Conservation (phyloP, 257 asterid genomes). For the Gentiana straminea region DNA sequence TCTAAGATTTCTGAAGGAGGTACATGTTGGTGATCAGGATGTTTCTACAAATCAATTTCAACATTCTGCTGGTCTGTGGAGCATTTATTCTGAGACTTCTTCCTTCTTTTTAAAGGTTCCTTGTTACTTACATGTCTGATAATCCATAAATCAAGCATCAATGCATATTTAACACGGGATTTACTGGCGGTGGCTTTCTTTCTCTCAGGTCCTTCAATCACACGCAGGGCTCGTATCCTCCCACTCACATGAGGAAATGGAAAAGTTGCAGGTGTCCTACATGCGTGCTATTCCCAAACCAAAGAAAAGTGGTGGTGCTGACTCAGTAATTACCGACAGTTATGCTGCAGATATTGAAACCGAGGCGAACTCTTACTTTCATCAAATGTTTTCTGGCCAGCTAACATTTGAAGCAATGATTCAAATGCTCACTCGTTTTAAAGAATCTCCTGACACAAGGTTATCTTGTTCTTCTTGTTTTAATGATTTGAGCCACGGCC, state of each 20-base stretch:
- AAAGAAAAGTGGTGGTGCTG: constrained; percentile 42
- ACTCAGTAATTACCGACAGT: constrained; percentile 42
- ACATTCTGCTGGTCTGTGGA: constrained; percentile 42
- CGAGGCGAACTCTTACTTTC: constrained; percentile 78
- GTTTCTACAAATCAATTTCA: constrained; percentile 50
- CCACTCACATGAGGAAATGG: constrained; percentile 65
- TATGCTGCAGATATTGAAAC: constrained; percentile 69
- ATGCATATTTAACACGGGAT: neutral
- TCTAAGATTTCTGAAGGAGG: constrained; percentile 70
- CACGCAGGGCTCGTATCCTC: constrained; percentile 48
- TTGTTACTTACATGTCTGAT: neutral
- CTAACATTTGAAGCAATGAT: constrained; percentile 59
- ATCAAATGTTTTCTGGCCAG: constrained; percentile 80
- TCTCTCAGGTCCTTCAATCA: constrained; percentile 74
- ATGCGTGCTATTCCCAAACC: constrained; percentile 45
- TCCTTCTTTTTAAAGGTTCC: constrained; percentile 66
- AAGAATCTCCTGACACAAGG: constrained; percentile 81
- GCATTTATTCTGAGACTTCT: constrained; percentile 56
- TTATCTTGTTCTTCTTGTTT: constrained; percentile 5
- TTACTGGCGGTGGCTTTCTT: constrained; percentile 6
- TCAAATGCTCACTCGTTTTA: constrained; percentile 76
- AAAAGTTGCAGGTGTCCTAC: constrained; percentile 43
- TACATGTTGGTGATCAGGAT: constrained; percentile 47
- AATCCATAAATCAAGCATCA: neutral
- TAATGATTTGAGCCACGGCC: neutral